Evolutionary conservation across 2,329 filamentous ascomycete species (phyloP).

Genomic region (Fusarium sp.): DNA sequence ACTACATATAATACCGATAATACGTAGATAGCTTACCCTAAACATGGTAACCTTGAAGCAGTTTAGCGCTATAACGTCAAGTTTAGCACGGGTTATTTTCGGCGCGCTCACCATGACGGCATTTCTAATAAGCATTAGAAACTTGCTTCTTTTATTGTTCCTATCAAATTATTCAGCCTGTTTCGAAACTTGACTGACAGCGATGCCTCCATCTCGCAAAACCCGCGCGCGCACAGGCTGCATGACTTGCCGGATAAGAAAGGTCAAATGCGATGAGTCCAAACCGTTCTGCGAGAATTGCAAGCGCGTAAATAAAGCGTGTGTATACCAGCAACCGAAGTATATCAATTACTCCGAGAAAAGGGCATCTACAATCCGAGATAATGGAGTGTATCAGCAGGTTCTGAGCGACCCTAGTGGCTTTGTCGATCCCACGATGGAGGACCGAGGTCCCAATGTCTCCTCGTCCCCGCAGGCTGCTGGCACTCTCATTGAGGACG

Average conservation of each 20-base stretch:
- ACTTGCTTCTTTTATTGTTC: no score
- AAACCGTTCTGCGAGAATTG: neutral
- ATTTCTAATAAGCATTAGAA: no score
- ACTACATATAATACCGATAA: no score
- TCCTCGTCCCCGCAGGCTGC: neutral
- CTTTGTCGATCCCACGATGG: neutral
- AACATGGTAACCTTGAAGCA: no score
- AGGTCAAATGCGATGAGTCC: neutral
- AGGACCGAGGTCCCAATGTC: neutral
- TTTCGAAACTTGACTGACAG: no score
- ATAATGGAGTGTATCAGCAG: neutral
- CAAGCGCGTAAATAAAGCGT: neutral
- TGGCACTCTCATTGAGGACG: neutral
- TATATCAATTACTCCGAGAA: neutral
- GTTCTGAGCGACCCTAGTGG: neutral
- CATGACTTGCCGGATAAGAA: neutral
- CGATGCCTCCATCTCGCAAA: neutral
- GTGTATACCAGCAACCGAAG: neutral
- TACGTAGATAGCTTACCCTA: no score
- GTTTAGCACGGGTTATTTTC: no score
- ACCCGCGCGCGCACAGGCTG: neutral
- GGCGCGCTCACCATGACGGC: no score
- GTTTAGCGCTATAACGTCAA: no score
- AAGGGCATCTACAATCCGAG: neutral
- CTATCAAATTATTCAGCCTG: no score